Evolutionary conservation across 2,329 filamentous ascomycete species (phyloP).

Genomic region (Colletotrichum chrysophilum): DNA sequence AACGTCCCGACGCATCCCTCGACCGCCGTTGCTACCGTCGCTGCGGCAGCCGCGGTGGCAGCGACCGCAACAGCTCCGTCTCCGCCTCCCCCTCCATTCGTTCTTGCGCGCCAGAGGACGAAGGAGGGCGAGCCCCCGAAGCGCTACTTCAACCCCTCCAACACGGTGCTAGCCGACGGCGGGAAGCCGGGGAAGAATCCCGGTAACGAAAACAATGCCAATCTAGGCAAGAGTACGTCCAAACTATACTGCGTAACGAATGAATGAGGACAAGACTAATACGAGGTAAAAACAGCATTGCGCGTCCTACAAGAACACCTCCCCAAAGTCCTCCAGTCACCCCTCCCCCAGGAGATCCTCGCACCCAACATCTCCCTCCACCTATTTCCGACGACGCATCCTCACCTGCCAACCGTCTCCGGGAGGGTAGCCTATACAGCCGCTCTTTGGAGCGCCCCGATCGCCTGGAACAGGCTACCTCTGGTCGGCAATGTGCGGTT

Average conservation of each 20-base stretch:
- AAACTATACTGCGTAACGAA: not conserved
- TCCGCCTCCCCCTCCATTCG: not conserved
- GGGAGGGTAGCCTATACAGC: constrained; percentile 87
- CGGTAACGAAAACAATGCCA: constrained; percentile 63
- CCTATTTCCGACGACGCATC: constrained; percentile 79
- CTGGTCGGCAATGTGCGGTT: constrained; percentile 89
- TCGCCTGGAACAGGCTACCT: constrained; percentile 93
- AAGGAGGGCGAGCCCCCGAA: not conserved
- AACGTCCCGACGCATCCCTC: not conserved
- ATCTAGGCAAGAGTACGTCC: constrained; percentile 65
- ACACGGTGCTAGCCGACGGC: not conserved
- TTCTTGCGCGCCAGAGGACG: not conserved
- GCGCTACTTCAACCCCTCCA: constrained; percentile 21
- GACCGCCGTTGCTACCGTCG: not conserved
- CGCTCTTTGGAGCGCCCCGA: constrained; percentile 92
- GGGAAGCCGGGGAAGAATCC: constrained; percentile 34
- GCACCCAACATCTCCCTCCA: constrained; percentile 75
- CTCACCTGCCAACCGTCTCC: constrained; percentile 89
- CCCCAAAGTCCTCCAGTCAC: constrained; percentile 70
- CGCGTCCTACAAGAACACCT: constrained; percentile 69
- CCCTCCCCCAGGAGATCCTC: constrained; percentile 76
- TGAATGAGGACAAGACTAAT: not conserved
- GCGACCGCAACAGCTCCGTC: not conserved
- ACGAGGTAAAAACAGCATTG: constrained; percentile 51
- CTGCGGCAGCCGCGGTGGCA: not conserved